These are phyloP conservation scores for Talaromyces sp. DNA, from an alignment of 2,329 filamentous ascomycete genomes.

Conservation along the genomic window DNA sequence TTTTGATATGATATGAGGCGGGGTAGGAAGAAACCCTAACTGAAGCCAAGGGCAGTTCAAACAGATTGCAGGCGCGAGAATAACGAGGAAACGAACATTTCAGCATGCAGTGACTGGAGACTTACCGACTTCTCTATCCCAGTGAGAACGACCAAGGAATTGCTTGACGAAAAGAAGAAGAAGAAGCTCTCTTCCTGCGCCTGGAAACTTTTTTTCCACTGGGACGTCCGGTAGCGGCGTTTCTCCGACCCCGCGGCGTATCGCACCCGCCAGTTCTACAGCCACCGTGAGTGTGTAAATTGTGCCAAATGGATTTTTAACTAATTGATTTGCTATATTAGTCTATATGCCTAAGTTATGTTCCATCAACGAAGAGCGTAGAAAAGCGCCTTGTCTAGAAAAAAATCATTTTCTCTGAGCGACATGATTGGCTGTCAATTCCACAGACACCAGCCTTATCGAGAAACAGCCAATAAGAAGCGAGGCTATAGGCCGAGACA, in stretches of 20 bases:
- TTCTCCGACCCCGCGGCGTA: constrained; percentile 14
- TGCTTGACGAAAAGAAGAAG: not conserved
- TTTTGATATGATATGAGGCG: not conserved
- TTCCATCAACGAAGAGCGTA: not conserved
- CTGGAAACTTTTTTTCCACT: constrained; percentile 12
- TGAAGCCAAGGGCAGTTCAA: not conserved
- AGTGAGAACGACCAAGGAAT: not conserved
- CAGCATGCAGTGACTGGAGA: not conserved
- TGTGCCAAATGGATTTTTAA: not conserved
- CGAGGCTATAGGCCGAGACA: not conserved
- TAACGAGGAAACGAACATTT: not conserved
- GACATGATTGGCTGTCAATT: not conserved
- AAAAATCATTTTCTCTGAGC: not conserved
- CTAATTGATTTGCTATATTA: not conserved
- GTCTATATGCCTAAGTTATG: not conserved
- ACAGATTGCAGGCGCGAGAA: not conserved
- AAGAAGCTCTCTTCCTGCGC: constrained; percentile 1
- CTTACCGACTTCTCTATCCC: not conserved
- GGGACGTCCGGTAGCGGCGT: constrained; percentile 8
- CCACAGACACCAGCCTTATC: not conserved
- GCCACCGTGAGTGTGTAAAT: not conserved
- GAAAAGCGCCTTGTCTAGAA: not conserved
- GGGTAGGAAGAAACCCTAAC: not conserved
- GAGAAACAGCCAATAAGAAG: not conserved
- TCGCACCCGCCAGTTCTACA: not conserved